Conservation (phyloP, 2,329 filamentous ascomycete species). For the Trichoderma hamatum region DNA sequence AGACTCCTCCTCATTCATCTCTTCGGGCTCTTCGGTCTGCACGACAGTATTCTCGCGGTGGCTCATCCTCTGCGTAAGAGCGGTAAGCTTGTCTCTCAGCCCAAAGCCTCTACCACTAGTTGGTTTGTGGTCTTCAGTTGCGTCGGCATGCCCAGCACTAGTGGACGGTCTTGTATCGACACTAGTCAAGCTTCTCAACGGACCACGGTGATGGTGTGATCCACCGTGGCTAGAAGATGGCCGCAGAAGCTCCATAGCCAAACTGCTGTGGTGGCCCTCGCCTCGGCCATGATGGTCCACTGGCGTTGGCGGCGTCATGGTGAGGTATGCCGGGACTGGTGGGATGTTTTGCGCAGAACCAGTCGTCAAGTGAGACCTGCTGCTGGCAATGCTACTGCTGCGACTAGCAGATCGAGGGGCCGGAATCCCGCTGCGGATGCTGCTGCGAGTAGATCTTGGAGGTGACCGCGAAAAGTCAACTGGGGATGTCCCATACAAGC, state of each 20-base stretch:
- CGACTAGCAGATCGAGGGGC: constrained; percentile 51
- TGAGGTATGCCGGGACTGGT: constrained; percentile 46
- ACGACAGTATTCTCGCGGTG: constrained; percentile 32
- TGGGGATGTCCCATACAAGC: constrained; percentile 55
- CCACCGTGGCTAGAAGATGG: constrained; percentile 40
- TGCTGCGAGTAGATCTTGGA: constrained; percentile 55
- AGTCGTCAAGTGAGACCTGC: constrained; percentile 47
- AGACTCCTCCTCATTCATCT: constrained; percentile 15
- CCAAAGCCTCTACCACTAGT: constrained; percentile 37
- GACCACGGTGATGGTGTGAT: constrained; percentile 28
- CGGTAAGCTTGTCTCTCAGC: constrained; percentile 43
- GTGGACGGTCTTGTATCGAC: constrained; percentile 38
- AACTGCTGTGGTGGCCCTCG: constrained; percentile 30
- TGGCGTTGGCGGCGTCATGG: constrained; percentile 54
- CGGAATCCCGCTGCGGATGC: constrained; percentile 52
- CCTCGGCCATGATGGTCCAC: constrained; percentile 35
- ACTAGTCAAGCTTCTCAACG: constrained; percentile 28
- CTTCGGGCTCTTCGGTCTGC: constrained; percentile 16
- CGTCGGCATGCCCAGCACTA: constrained; percentile 37
- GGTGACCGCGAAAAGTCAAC: constrained; percentile 64
- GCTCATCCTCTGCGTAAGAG: constrained; percentile 39
- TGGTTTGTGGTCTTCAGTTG: constrained; percentile 36
- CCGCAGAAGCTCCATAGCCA: constrained; percentile 39
- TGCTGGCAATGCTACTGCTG: constrained; percentile 56
- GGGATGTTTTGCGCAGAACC: constrained; percentile 35